These are phyloP conservation scores for Neoboletus brunneissimus DNA, from an alignment of 768 basidiomycete species.

Conservation along the genomic window DNA sequence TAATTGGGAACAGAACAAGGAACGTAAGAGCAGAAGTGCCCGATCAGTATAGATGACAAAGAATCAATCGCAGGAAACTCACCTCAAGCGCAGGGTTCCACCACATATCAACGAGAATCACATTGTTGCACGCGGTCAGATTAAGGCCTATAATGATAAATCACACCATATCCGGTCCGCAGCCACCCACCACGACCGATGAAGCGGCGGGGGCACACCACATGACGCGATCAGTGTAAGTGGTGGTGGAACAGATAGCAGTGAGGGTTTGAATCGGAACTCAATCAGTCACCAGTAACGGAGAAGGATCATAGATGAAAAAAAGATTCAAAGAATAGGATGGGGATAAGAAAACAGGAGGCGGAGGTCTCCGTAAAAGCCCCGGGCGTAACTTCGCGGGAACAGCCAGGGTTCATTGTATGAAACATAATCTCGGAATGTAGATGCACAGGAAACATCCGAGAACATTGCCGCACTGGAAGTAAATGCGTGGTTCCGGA, in stretches of 20 bases:
- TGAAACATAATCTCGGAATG: not conserved
- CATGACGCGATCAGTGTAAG: not conserved
- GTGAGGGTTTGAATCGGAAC: not conserved
- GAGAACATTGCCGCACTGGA: not conserved
- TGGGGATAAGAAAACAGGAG: not conserved
- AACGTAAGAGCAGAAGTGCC: not conserved
- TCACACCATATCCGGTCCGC: not conserved
- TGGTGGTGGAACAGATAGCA: not conserved
- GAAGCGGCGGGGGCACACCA: not conserved
- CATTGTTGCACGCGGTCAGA: conserved; percentile 89
- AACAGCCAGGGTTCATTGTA: not conserved
- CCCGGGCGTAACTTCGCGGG: not conserved
- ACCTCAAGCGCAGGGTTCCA: conserved; percentile 91
- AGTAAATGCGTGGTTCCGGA: not conserved
- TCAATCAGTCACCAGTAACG: conserved; percentile 13
- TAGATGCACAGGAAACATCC: not conserved
- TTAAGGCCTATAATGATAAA: conserved; percentile 64
- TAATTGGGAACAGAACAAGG: not conserved
- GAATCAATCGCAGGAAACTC: conserved; percentile 19
- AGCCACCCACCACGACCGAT: conserved; percentile 1
- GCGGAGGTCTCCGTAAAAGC: not conserved
- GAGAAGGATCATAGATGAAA: not conserved
- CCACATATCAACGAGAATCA: conserved; percentile 92
- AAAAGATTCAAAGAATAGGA: not conserved
- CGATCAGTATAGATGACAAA: conserved; percentile 8